Base-by-base conservation (phyloP, 257 asterid genomes). In the Solanum bulbocastanum region DNA sequence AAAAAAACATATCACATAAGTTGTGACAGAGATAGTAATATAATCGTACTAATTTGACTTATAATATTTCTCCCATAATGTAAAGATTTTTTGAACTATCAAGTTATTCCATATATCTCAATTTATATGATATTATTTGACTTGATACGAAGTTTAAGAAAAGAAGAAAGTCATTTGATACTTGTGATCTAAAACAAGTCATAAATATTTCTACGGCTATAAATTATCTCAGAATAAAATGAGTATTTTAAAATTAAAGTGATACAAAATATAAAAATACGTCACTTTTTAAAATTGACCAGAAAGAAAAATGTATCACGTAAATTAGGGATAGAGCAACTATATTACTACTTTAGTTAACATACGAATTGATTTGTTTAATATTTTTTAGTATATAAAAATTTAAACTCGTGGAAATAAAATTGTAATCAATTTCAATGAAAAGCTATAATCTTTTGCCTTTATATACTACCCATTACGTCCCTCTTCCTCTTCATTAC, bases 381-480 rank as follows among this genome's bases (percentile, higher is more conserved):
- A 23, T 69, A 15, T 6, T 7, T 32, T 69, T 71, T 8, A 6
- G 10, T 68, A 32, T 30, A 14, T 30, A 68, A 68, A 60, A 68
- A 30, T 12, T 68, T 68, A 13, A 6, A 30, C 4, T 71, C 40
- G 15, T 15, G 11, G 44, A 56, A 18, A 56, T 56, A 56, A 56
- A 56, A 56, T 56, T 56, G 5, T 60, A 66, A 46, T 69, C 39
- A 60, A 40, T 66, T 79, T 89, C 83, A 81, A 86, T 86, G 82
- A 84, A 87, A 92, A 69, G 92, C 92, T 83, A 83, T 83, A 73
- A 49, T 86, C 83, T 91, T 58, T 58, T 88, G 93, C 91, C 96
- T 93, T 88, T 94, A 93, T 89, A 94, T 91, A 92, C 87, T 27
- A 83, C 89, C 88, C 87, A 83, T 83, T 85, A 83, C 79, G 89